A percentile compares a stretch with the other conserved stretches of the same genome.
Conservation (phyloP, 306 rosid genomes). For the Lotus japonicus region DNA sequence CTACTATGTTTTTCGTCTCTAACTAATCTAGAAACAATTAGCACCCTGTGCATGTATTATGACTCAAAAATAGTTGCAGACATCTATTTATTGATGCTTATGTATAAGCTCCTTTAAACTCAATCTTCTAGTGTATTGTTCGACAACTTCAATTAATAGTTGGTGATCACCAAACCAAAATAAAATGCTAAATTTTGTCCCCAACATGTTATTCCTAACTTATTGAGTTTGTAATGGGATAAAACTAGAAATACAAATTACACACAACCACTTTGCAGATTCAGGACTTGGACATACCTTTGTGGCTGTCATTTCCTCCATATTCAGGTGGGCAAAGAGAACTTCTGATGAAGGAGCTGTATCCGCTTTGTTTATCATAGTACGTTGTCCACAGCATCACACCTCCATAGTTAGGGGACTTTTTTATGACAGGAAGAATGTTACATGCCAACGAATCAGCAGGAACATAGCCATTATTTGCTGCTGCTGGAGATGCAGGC, state of each 20-base stretch:
- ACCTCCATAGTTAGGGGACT: conserved; percentile 47
- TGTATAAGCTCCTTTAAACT: no score
- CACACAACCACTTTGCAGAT: background rate
- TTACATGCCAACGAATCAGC: conserved; percentile 23
- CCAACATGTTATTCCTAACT: no score
- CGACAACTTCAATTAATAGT: background rate
- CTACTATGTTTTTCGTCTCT: background rate
- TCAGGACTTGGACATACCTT: background rate
- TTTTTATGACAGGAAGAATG: conserved; percentile 37
- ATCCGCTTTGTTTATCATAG: conserved; percentile 38
- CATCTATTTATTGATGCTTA: background rate
- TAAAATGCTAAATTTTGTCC: background rate
- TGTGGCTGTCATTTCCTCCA: no score
- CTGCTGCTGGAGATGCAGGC: conserved; percentile 39
- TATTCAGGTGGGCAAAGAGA: conserved; percentile 4
- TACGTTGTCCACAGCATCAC: conserved; percentile 52
- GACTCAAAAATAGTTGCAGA: background rate
- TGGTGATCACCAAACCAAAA: background rate
- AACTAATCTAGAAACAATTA: background rate
- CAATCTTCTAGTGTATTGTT: background rate
- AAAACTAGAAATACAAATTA: background rate
- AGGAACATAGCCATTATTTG: conserved; percentile 39
- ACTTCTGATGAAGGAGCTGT: conserved; percentile 26
- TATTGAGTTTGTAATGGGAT: background rate
- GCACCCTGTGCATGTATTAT: background rate